phyloP scores from a whole-genome alignment of 225 moss, liverwort and hornwort species.

The Sphagnum contortum region DNA sequence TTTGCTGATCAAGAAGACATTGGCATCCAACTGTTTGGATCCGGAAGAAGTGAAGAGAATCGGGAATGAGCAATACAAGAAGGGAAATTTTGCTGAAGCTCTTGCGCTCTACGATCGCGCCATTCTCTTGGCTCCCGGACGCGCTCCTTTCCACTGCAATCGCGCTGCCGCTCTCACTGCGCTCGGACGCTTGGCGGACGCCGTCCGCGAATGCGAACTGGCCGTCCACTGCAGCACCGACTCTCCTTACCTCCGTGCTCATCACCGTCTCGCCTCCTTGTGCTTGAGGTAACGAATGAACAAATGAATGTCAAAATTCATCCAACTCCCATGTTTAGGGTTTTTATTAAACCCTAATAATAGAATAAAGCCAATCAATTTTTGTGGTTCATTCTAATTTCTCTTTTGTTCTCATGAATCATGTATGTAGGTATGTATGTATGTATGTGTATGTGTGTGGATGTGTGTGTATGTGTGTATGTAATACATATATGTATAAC shows the following conservation, averaged over 20 bases:
- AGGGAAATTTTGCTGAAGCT: slow-evolving; percentile 73
- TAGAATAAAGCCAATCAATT: not conserved
- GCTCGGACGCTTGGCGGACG: slow-evolving; percentile 63
- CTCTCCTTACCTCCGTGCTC: slow-evolving; percentile 57
- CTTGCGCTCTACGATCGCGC: slow-evolving; percentile 77
- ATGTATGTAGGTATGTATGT: too few relatives aligned
- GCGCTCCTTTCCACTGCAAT: slow-evolving; percentile 71
- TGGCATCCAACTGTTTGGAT: slow-evolving; percentile 36
- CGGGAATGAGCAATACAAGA: slow-evolving; percentile 88
- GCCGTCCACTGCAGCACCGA: slow-evolving; percentile 49
- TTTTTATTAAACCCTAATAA: not conserved
- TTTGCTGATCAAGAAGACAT: slow-evolving; percentile 38
- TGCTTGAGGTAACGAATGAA: slow-evolving; percentile 31
- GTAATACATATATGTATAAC: not conserved
- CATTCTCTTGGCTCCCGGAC: slow-evolving; percentile 62
- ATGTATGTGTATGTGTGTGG: too few relatives aligned
- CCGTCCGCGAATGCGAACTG: slow-evolving; percentile 73
- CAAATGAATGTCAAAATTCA: not conserved
- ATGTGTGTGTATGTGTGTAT: too few relatives aligned
- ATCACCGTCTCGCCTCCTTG: slow-evolving; percentile 63
- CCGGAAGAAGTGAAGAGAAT: slow-evolving; percentile 74
- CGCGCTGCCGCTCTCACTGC: slow-evolving; percentile 86
- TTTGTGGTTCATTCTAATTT: not conserved
- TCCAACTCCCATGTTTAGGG: not conserved
- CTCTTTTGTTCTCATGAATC: not conserved